phyloP scores from a whole-genome alignment of 1,284 basidiomycete genomes.

The Pascua guehoae region DNA sequence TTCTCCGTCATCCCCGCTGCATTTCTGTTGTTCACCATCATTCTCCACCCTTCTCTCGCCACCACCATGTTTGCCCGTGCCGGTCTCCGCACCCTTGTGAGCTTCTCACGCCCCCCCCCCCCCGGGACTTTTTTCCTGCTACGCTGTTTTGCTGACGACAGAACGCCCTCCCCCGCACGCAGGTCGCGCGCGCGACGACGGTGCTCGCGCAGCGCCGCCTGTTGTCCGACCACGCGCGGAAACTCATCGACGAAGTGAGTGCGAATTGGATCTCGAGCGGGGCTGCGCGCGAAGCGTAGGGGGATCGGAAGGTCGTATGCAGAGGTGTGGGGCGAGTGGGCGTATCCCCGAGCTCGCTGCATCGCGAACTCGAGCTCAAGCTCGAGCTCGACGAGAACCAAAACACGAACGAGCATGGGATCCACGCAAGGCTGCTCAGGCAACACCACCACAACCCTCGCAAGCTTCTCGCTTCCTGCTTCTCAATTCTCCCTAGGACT shows the following conservation, averaged over 20 bases:
- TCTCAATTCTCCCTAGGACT: no score
- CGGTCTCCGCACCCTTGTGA: conserved; percentile 44
- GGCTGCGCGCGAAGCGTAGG: no score
- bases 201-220: conserved; percentile 42
- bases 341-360: neutral
- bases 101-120: no score
- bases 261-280: conserved; percentile 28
- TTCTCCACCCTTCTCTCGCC: neutral
- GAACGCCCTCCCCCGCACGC: conserved; percentile 41
- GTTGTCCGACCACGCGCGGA: conserved; percentile 50
- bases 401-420: neutral
- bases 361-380: neutral
- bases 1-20: no score
- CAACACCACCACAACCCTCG: neutral
- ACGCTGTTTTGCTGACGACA: conserved; percentile 34
- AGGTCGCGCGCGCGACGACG: conserved; percentile 31
- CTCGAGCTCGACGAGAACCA: no score
- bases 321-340: neutral
- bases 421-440: neutral
- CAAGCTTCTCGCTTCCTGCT: no score
- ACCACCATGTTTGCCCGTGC: conserved; percentile 43
- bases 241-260: conserved; percentile 53
- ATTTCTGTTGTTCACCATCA: no score
- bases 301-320: neutral
- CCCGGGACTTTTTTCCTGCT: no score